Conservation (phyloP, 2,329 filamentous ascomycete genomes). For the Biscogniauxia marginata region DNA sequence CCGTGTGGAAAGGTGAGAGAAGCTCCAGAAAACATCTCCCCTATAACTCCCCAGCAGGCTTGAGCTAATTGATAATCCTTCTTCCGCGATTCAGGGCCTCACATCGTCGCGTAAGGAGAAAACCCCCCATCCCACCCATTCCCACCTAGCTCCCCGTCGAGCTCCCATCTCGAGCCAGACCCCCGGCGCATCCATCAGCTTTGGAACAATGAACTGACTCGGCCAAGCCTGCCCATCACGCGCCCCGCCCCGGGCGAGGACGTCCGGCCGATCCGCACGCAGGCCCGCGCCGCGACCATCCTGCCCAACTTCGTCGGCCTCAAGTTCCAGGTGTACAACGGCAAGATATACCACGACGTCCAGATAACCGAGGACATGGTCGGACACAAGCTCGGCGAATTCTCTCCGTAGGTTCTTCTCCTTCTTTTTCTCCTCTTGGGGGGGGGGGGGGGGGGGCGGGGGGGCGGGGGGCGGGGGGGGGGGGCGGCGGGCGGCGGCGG, state of each 20-base stretch:
- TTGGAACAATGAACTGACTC: neutral
- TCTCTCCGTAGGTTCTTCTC: constrained; percentile 67
- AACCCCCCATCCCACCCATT: neutral
- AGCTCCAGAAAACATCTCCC: constrained; percentile 1
- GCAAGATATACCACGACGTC: constrained; percentile 81
- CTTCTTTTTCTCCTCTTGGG: neutral
- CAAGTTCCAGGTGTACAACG: constrained; percentile 88
- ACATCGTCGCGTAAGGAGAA: constrained; percentile 65
- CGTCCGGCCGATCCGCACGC: constrained; percentile 74
- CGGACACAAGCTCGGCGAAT: constrained; percentile 91
- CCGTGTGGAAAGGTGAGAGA: constrained; percentile 34
- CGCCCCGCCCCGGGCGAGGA: constrained; percentile 59
- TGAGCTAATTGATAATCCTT: constrained; percentile 15
- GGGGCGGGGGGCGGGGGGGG: no score
- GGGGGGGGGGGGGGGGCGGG: neutral
- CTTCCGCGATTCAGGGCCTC: constrained; percentile 52
- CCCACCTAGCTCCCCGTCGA: neutral
- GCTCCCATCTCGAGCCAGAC: constrained; percentile 10
- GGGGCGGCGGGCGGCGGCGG: no score
- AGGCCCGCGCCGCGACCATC: constrained; percentile 85
- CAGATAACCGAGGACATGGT: constrained; percentile 94
- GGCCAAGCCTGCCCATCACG: constrained; percentile 61
- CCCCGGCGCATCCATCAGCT: neutral
- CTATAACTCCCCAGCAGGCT: neutral
- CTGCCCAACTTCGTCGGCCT: constrained; percentile 89